Conservation (phyloP, 2,329 filamentous ascomycete species). For the Colletotrichum acutatum region DNA sequence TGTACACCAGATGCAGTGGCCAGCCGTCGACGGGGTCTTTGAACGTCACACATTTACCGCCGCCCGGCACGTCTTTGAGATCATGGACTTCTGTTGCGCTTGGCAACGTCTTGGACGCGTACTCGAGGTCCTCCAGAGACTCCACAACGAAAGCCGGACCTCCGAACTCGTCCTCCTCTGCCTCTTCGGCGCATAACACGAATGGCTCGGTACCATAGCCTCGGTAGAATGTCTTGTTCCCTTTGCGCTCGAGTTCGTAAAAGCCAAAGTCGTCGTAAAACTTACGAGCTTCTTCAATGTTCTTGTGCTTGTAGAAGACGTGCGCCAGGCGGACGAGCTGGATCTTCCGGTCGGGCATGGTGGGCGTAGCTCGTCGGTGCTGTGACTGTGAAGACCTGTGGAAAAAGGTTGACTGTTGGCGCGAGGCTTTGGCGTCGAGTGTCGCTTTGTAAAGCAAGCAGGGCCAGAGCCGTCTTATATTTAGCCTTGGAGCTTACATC, state of each 20-base stretch:
- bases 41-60: constrained; percentile 62
- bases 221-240: constrained; percentile 65
- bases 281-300: constrained; percentile 52
- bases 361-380: neutral
- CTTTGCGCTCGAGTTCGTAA: constrained; percentile 48
- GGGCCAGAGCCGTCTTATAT: constrained; percentile 1
- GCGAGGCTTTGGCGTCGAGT: neutral
- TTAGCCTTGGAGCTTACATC: neutral
- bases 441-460: neutral
- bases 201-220: constrained; percentile 72
- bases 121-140: constrained; percentile 63
- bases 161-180: constrained; percentile 61
- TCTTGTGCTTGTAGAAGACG: constrained; percentile 59
- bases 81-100: constrained; percentile 60
- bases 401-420: neutral
- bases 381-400: neutral
- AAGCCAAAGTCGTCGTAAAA: constrained; percentile 64
- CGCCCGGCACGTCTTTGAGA: constrained; percentile 61
- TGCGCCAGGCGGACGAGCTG: constrained; percentile 53
- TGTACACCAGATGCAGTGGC: constrained; percentile 67
- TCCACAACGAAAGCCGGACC: constrained; percentile 69
- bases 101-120: constrained; percentile 59
- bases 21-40: constrained; percentile 65
- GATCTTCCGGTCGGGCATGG: constrained; percentile 41
- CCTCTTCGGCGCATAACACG: constrained; percentile 63